Evolutionary conservation across 768 basidiomycete genomes (phyloP).

Genomic region (Galerina sulciceps): DNA sequence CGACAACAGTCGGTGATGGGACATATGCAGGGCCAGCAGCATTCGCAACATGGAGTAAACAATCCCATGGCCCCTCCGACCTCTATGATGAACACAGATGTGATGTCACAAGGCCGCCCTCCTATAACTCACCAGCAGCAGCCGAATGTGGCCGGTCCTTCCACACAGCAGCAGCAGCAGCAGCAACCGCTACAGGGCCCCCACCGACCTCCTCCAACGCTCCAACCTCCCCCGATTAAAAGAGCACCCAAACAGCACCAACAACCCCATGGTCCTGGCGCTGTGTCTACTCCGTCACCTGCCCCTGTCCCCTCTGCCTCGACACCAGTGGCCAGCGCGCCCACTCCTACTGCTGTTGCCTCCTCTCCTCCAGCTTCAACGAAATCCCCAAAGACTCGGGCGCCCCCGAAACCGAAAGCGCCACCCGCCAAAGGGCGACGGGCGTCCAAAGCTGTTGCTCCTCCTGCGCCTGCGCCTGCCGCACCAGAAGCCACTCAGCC

Average conservation of each 20-base stretch:
- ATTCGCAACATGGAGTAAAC: constrained; percentile 23
- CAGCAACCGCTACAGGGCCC: constrained; percentile 15
- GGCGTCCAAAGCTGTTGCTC: constrained; percentile 32
- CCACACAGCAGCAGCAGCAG: constrained; percentile 25
- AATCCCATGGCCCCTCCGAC: constrained; percentile 15
- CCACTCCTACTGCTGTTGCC: constrained; percentile 57
- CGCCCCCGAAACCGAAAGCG: constrained; percentile 48
- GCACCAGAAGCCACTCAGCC: constrained; percentile 23
- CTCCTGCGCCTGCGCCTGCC: constrained; percentile 25
- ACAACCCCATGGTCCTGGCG: constrained; percentile 11
- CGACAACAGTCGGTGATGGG: constrained; percentile 5
- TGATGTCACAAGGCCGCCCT: constrained; percentile 17
- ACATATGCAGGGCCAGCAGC: constrained; percentile 13
- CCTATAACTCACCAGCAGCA: constrained; percentile 24
- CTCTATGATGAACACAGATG: constrained; percentile 15
- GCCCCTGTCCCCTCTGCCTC: constrained; percentile 34
- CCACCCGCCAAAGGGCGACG: constrained; percentile 33
- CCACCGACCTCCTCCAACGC: constrained; percentile 21
- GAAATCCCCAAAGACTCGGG: constrained; percentile 72
- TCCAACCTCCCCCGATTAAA: constrained; percentile 25
- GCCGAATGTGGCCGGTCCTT: constrained; percentile 19
- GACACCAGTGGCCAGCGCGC: constrained; percentile 49
- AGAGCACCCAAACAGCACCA: constrained; percentile 9
- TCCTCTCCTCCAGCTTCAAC: constrained; percentile 69
- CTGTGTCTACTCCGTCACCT: constrained; percentile 24